Percentiles rank a stretch among this genome's conserved stretches.
phyloP scores from a whole-genome alignment of 1,139 yeast species.

The Hansenula lynferdii region DNA sequence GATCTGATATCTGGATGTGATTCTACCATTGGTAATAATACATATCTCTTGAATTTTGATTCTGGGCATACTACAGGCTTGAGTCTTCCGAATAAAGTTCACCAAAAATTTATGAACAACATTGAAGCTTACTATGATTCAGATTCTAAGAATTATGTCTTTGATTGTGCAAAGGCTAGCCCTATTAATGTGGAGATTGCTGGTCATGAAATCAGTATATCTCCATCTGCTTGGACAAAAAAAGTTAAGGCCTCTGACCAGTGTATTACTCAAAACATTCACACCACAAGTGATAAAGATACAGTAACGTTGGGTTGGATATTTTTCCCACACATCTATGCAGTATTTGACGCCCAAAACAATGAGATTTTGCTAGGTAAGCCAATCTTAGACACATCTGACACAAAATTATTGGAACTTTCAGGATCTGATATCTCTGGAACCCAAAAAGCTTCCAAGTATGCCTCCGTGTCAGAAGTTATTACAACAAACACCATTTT shows the following conservation, averaged over 20 bases:
- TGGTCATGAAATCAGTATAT: conserved; percentile 5
- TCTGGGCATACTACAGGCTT: conserved; percentile 11
- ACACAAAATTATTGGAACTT: conserved; percentile 6
- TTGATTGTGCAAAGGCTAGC: conserved; percentile 7
- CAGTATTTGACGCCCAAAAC: conserved; percentile 13
- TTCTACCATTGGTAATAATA: conserved; percentile 1
- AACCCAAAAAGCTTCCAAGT: conserved; percentile 2
- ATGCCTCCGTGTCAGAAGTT: not conserved
- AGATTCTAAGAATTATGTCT: conserved; percentile 8
- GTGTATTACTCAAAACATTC: conserved; percentile 7
- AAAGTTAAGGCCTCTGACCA: conserved; percentile 6
- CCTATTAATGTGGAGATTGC: conserved; percentile 10
- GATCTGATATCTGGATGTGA: conserved; percentile 4
- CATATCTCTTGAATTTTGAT: conserved; percentile 3
- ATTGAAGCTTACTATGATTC: conserved; percentile 11
- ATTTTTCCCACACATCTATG: conserved; percentile 10
- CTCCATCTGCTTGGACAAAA: conserved; percentile 8
- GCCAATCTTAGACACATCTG: conserved; percentile 4
- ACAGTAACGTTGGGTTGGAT: conserved; percentile 12
- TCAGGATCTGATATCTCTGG: conserved; percentile 5
- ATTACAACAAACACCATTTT: not conserved
- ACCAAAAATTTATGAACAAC: conserved; percentile 7
- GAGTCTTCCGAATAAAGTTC: conserved; percentile 10
- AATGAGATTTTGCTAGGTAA: conserved; percentile 12
- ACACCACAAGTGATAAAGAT: conserved; percentile 5